Base-by-base conservation (phyloP, 257 asterid species). In the Nicotiana benthamiana region DNA sequence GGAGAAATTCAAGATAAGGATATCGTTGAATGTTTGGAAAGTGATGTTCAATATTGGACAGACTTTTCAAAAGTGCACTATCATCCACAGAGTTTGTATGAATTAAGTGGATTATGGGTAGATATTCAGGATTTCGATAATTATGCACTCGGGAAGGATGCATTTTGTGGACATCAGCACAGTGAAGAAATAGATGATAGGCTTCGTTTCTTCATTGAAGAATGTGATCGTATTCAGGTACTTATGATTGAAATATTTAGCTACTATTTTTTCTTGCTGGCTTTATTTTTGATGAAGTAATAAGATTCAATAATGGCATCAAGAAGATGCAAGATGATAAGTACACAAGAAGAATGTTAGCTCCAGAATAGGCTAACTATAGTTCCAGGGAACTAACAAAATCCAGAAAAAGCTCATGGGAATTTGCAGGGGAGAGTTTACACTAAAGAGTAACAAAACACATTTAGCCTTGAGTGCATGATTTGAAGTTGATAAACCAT, bases 171-270 rank as follows among this genome's bases (percentile, higher is more conserved):
- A 65, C 86, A 89, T 77, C 76, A 22, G 9, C 94, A 87, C 56
- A 92, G 96, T 76, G 99, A 95, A 86, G 97, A 90, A 87, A 90
- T 93, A 75, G 88, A 83, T 22, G 98, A 92, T 81, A 90, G 95
- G 90, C 97, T 95, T 75, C 97, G 99, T 17, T 95, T 92, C 81
- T 95, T 93, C 84, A 83, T 92, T 77, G 99, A 95, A 88, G 99
- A 95, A 84, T 95, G 97, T 84, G 99, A 95, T 90, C 93, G 75
- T 84, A 89, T 94, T 83, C 99, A 93, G 99, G 98, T 93, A 85
- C 80, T 70, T 32, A 5, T 1, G 57, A 61, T 63, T 27, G 52
- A 67, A 43, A 48, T 67, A 17, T 67, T 62, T 16, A 10, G 57
- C 75, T 77, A n/a, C 48, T 20, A 64, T 64, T 36, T 26, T 17